These are phyloP conservation scores for Leptographium radiaticola DNA, from an alignment of 2,329 filamentous ascomycete genomes.

Conservation along the genomic window DNA sequence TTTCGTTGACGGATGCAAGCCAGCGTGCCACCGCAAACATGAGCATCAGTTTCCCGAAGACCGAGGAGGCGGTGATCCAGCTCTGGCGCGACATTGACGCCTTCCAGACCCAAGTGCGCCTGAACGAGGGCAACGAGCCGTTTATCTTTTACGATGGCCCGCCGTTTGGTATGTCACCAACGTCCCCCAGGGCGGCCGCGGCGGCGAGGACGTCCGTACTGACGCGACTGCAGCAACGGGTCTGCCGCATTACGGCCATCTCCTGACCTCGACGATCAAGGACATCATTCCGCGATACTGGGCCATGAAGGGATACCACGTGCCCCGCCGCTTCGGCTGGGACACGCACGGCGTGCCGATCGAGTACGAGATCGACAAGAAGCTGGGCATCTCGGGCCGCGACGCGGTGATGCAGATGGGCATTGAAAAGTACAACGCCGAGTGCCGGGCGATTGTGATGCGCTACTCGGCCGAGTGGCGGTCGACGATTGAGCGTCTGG, in stretches of 20 bases:
- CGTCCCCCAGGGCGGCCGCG: too few species aligned
- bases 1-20: neutral
- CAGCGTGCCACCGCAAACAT: conserved; percentile 19
- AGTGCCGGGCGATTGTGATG: conserved; percentile 91
- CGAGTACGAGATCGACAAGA: conserved; percentile 96
- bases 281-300: conserved; percentile 94
- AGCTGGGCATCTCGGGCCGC: conserved; percentile 70
- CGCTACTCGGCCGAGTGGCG: conserved; percentile 80
- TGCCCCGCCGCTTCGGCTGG: conserved; percentile 89
- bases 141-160: conserved; percentile 95
- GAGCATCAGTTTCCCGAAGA: conserved; percentile 86
- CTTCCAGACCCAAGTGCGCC: conserved; percentile 61
- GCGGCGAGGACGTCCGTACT: neutral
- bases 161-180: conserved; percentile 43
- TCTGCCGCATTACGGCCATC: conserved; percentile 48
- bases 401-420: conserved; percentile 79
- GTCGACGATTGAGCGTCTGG: conserved; percentile 72
- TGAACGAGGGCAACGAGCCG: conserved; percentile 67
- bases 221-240: conserved; percentile 7
- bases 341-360: conserved; percentile 89
- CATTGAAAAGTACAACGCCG: conserved; percentile 79
- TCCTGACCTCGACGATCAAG: conserved; percentile 89
- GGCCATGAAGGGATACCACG: conserved; percentile 65
- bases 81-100: conserved; percentile 88
- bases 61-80: conserved; percentile 74